phyloP scores from a whole-genome alignment of 1,284 basidiomycete species.

The Ceratobasidium sp. region DNA sequence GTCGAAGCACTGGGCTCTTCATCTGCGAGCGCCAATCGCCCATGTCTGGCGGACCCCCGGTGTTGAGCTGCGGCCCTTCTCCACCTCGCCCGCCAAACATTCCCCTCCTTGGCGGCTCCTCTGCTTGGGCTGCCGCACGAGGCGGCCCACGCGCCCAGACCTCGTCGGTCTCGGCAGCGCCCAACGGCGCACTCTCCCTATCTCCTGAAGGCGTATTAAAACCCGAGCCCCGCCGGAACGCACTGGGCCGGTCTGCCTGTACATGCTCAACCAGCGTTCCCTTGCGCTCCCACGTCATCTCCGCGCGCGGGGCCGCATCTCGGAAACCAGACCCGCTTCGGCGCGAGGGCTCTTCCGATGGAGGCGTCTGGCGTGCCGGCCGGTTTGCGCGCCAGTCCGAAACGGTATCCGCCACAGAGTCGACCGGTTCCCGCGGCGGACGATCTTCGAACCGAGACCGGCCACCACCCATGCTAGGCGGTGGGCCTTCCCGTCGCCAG shows the following conservation, averaged over 20 bases:
- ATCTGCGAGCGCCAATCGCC: constrained; percentile 48
- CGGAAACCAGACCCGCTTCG: constrained; percentile 31
- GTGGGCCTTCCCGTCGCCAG: constrained; percentile 90
- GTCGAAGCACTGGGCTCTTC: constrained; percentile 39
- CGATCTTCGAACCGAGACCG: constrained; percentile 61
- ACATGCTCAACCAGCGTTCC: constrained; percentile 39
- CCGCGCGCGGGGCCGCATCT: constrained; percentile 23
- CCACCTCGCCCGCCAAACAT: constrained; percentile 43
- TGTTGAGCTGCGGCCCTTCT: constrained; percentile 22
- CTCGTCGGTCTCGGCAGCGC: constrained; percentile 78
- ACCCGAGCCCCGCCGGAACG: constrained; percentile 64
- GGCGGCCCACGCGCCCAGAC: constrained; percentile 72
- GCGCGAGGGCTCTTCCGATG: constrained; percentile 56
- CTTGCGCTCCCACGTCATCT: constrained; percentile 44
- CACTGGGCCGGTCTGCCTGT: constrained; percentile 20
- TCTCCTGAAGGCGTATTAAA: constrained; percentile 64
- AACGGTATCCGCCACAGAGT: constrained; percentile 55
- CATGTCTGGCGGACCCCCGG: constrained; percentile 36
- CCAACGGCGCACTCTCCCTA: constrained; percentile 52
- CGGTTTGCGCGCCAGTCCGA: constrained; percentile 78
- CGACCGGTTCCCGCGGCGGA: constrained; percentile 55
- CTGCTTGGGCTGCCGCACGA: neutral
- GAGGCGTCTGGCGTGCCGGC: constrained; percentile 56
- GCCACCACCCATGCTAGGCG: constrained; percentile 59
- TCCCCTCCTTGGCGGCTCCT: constrained; percentile 21